These are phyloP conservation scores for Globisporangium echinulatum DNA, from an alignment of 352 stramenopile species.

Conservation along the genomic window DNA sequence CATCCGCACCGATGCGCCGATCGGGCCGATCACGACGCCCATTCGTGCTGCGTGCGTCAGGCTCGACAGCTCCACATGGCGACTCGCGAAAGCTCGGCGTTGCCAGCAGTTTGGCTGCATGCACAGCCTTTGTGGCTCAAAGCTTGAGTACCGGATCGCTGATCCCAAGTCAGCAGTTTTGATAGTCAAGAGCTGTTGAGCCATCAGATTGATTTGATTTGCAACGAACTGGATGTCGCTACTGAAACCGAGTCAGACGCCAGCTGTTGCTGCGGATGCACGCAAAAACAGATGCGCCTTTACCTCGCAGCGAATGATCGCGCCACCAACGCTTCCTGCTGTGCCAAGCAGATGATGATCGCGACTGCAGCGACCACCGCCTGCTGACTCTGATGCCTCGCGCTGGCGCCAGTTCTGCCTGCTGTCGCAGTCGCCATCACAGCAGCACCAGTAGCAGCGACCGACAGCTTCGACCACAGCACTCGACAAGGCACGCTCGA, in stretches of 20 bases:
- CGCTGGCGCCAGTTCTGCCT: background rate
- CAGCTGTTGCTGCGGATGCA: conserved; percentile 10
- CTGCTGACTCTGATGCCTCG: too few relatives aligned
- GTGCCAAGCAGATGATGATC: background rate
- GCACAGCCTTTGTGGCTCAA: background rate
- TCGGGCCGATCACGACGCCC: too few relatives aligned
- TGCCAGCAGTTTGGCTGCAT: background rate
- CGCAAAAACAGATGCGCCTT: conserved; percentile 6
- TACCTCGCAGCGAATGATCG: background rate
- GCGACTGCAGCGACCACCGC: background rate
- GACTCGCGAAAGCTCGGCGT: background rate
- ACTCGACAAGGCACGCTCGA: background rate
- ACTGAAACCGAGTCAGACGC: background rate
- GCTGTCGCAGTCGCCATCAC: background rate
- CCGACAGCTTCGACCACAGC: background rate
- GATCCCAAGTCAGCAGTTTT: background rate
- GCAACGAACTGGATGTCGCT: background rate
- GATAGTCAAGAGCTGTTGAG: background rate
- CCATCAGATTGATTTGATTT: background rate
- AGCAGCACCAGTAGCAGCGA: background rate
- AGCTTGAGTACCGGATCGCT: background rate
- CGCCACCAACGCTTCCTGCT: background rate
- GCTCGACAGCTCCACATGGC: background rate
- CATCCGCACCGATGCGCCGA: too few relatives aligned
- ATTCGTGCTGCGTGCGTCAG: background rate